Base-by-base conservation (phyloP, 1,139 yeast genomes). In the Pneumocystis carinii region DNA sequence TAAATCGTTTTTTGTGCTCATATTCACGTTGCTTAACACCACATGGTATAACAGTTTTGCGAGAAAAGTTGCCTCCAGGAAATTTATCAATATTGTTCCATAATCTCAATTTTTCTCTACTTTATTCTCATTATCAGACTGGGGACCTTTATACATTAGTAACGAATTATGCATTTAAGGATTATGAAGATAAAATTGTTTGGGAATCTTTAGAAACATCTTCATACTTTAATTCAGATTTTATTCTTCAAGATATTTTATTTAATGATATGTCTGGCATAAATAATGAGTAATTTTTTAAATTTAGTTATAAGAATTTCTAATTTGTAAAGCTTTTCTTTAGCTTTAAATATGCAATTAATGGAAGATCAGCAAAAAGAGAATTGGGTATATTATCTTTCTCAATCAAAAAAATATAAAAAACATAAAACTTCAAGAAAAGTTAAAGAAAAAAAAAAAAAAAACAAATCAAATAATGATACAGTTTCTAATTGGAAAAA, bases 31-130 rank as follows among this genome's bases (percentile, higher is more conserved):
- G 55, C 71, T 75, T 89, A 69, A 87, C 96, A 0, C 75, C 75
- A 1, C 74, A 75, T 62, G 97, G 97, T 0, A 71, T 88, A 27
- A 66, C 71, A 2, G 73, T 72, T 57, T 68, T 83, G 61, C 68
- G 73, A 29, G 73, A 74, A 2, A 70, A 78, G 17, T 72, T 87
- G 61, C 72, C 77, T 61, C 74, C 77, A 15, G 78, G 79, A 29
- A 74, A 83, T 41, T 78, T 86, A 66, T 79, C 83, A 1, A 82
- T 90, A 0, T 80, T 90, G 65, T 90, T 90, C 76, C 78, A 96
- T 69, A 90, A 90, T 72, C 88, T 89, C 72, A 96, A 89, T 73
- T 90, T 87, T 73, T 81, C 82, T 65, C 86, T 96, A 0, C 73
- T 89, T 15, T 80, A 80, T 71, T 86, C 86, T 70, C 77, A 78